Conservation (phyloP, 805 yeast species). For the Myxozyma nipponensis region DNA sequence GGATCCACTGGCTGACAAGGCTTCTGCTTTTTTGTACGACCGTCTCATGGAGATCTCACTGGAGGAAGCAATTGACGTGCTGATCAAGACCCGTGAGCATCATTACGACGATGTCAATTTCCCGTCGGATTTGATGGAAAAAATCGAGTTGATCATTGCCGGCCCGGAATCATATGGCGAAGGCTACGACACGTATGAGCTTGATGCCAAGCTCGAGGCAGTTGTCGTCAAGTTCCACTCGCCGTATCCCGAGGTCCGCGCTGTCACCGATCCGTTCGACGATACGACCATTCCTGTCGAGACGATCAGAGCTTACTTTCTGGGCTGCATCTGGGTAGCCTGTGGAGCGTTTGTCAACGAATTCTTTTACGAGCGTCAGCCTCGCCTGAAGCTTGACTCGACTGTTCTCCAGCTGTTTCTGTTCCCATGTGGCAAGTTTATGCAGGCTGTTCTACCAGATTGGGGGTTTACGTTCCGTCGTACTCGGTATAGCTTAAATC, state of each 20-base stretch:
- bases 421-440: constrained; percentile 52
- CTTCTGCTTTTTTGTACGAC: constrained; percentile 45
- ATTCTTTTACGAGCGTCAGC: constrained; percentile 56
- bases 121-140: constrained; percentile 6
- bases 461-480: constrained; percentile 34
- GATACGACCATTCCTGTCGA: constrained; percentile 47
- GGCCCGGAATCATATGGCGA: constrained; percentile 14
- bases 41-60: neutral
- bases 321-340: constrained; percentile 51
- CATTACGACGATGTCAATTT: constrained; percentile 15
- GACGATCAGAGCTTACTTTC: constrained; percentile 50
- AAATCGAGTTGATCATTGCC: constrained; percentile 4
- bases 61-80: constrained; percentile 34
- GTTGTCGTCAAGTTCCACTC: constrained; percentile 44
- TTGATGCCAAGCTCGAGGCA: constrained; percentile 44
- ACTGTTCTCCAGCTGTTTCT: constrained; percentile 63
- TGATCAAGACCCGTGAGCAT: constrained; percentile 4
- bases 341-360: constrained; percentile 58
- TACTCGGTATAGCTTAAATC: constrained; percentile 45
- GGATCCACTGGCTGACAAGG: constrained; percentile 11
- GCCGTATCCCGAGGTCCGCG: constrained; percentile 58
- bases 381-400: constrained; percentile 53
- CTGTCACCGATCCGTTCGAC: constrained; percentile 52
- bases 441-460: constrained; percentile 10
- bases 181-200: constrained; percentile 14